phyloP scores from a whole-genome alignment of 306 rosid genomes.

The Biancaea sappan region DNA sequence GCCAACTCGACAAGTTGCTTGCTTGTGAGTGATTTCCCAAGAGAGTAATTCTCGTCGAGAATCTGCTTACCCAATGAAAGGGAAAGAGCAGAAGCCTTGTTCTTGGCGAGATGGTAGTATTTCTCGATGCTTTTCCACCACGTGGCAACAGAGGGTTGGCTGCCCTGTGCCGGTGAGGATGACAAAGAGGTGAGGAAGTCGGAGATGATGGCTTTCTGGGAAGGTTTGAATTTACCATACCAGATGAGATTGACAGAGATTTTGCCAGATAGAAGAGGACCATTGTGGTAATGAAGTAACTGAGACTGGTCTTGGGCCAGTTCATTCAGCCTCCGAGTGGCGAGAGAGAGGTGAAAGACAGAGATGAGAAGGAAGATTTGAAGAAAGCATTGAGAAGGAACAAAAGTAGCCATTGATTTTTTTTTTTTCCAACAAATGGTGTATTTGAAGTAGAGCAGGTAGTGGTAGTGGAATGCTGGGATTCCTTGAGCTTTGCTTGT shows the following conservation, averaged over 20 bases:
- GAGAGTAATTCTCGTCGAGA: conserved; percentile 44
- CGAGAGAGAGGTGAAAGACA: conserved; percentile 47
- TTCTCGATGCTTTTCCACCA: conserved; percentile 78
- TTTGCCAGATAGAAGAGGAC: conserved; percentile 77
- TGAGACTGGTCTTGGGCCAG: conserved; percentile 54
- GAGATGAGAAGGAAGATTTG: conserved; percentile 37
- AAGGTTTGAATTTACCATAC: conserved; percentile 72
- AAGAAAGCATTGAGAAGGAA: neutral
- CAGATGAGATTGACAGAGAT: conserved; percentile 66
- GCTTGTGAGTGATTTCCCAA: conserved; percentile 22
- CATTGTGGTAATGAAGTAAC: conserved; percentile 65
- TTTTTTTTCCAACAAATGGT: too few relatives aligned
- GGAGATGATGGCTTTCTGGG: conserved; percentile 62
- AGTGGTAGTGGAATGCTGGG: neutral
- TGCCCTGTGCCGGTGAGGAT: conserved; percentile 6
- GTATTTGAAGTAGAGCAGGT: neutral
- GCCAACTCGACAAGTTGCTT: conserved; percentile 8
- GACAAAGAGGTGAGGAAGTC: conserved; percentile 65
- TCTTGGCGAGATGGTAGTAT: conserved; percentile 47
- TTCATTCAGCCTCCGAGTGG: conserved; percentile 54
- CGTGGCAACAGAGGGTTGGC: conserved; percentile 58
- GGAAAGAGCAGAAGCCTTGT: conserved; percentile 32
- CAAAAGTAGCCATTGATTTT: conserved; percentile 39
- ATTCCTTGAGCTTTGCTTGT: neutral
- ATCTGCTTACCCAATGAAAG: conserved; percentile 48